Base-by-base conservation (phyloP, 1,139 yeast genomes). In the Hyphopichia buzzinii region DNA sequence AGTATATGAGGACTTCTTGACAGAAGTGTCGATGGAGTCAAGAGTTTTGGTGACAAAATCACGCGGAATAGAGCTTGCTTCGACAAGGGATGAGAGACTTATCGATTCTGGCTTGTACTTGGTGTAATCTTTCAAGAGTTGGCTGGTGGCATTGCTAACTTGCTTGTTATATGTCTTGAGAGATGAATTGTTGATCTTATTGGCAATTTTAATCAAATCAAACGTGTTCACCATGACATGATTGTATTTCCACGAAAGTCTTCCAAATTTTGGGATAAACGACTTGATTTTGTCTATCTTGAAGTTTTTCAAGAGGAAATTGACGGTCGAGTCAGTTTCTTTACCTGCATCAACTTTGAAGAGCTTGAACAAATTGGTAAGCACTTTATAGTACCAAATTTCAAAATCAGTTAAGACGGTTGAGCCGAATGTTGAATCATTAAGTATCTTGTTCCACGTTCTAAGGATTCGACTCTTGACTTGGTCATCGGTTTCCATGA, bases 241-340 rank as follows among this genome's bases (percentile, higher is more conserved):
- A 37, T 52, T 59, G 26, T 57, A 39, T 19, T 58, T 55, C 45
- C 57, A 48, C 5, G 24, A n/a, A 35, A 25, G 4, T n/a, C 10
- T n/a, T 34, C 34, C 5, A 13, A 12, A 5, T 36, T 51, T 47
- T 30, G 53, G 41, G 2, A 47, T 28, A 23, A 46, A 34, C 36
- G 40, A 26, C 34, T 48, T 47, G 13, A 62, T 38, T 37, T 60
- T 62, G 4, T 52, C 57, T 19, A 54, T 36, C 35, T 61, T 63
- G 32, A 66, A 47, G 39, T 64, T 64, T 36, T 66, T 66, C 16
- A 44, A 40, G 35, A 67, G 44, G 39, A 46, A 64, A 36, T 66
- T 66, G 35, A 67, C 54, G 23, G 17, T n/a, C 10, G 23, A 3
- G 17, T 60, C 57, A 10, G 46, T 35, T 31, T 63, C 70, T 22